Conservation (phyloP, 306 rosid species). For the Cucurbita moschata region DNA sequence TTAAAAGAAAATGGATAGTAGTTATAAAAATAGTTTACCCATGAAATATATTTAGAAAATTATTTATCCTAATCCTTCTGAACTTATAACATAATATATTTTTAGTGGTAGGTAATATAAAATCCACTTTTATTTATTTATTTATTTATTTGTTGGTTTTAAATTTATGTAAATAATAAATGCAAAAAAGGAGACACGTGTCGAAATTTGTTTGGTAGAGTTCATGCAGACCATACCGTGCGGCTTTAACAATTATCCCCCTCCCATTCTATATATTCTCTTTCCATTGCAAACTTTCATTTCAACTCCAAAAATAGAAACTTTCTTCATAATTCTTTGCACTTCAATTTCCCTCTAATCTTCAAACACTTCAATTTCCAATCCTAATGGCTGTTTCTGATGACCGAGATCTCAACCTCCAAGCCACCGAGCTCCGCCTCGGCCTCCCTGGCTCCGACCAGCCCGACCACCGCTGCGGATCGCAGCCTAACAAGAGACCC, state of each 20-base stretch:
- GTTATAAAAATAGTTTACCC: background rate
- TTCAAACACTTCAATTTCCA: background rate
- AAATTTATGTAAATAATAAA: background rate
- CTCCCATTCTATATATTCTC: background rate
- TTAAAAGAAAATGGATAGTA: background rate
- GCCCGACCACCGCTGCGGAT: background rate
- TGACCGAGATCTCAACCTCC: background rate
- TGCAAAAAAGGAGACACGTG: background rate
- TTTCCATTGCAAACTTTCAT: background rate
- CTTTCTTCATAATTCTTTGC: background rate
- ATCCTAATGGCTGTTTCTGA: background rate
- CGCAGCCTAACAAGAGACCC: background rate
- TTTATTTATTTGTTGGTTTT: too few species aligned
- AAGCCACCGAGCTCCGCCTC: conserved; percentile 6
- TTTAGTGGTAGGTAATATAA: background rate
- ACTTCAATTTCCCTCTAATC: background rate
- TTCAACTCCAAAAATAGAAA: background rate
- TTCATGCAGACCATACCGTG: conserved; percentile 5
- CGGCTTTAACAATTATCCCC: background rate
- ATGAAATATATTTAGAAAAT: too few species aligned
- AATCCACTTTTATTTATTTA: background rate
- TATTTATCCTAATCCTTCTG: too few species aligned
- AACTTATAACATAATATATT: too few species aligned
- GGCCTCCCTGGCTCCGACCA: background rate
- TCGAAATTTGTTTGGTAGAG: background rate